Evolutionary conservation across 73 alveolate genomes (phyloP).

Genomic region (Loxodes magnus): DNA sequence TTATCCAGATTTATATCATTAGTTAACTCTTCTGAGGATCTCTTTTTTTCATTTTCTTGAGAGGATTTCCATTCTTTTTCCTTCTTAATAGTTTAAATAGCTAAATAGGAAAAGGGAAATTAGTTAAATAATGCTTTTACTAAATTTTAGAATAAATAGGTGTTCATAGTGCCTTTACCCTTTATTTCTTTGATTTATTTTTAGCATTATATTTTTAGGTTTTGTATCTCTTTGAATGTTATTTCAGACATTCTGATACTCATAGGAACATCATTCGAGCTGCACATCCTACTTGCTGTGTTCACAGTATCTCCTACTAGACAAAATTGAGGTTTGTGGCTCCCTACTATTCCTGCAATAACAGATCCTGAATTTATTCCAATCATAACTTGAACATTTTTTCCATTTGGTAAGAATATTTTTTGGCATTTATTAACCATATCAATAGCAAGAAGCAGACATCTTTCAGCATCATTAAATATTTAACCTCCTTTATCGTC

Average conservation of each 20-base stretch:
- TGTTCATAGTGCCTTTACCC: background rate
- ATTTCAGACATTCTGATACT: background rate
- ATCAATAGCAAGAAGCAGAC: background rate
- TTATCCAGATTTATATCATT: too few relatives aligned
- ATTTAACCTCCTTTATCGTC: conserved; percentile 3
- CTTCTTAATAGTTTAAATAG: too few relatives aligned
- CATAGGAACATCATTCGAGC: conserved; percentile 35
- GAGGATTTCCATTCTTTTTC: too few relatives aligned
- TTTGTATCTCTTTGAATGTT: background rate
- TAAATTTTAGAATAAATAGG: background rate
- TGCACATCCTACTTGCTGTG: conserved; percentile 94
- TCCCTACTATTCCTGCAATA: conserved; percentile 96
- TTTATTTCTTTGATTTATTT: conserved; percentile 3
- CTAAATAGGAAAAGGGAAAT: too few relatives aligned
- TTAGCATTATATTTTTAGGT: background rate
- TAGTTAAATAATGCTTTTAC: too few relatives aligned
- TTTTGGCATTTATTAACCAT: background rate
- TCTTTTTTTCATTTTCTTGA: too few relatives aligned
- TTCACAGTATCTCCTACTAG: conserved; percentile 97
- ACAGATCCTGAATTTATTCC: conserved; percentile 96
- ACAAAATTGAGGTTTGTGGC: conserved; percentile 92
- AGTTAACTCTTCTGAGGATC: too few relatives aligned
- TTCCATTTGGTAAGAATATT: background rate
- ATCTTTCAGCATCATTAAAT: background rate
- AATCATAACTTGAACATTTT: conserved; percentile 50